phyloP scores from a whole-genome alignment of 768 basidiomycete species.

The Podaxis carcinomalis region DNA sequence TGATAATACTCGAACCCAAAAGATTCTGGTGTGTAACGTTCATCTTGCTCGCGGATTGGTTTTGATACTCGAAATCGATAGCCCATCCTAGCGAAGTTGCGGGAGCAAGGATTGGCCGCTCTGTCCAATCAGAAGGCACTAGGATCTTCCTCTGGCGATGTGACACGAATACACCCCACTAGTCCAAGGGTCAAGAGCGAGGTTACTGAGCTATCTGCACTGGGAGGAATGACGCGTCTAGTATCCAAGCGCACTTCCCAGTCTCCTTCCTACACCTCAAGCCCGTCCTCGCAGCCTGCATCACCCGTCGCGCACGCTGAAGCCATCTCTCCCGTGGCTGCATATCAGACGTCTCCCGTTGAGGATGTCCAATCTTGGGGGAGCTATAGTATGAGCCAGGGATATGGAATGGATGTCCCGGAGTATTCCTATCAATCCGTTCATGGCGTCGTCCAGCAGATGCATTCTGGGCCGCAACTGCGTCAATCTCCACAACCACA shows the following conservation, averaged over 20 bases:
- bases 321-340: slow-evolving; percentile 9
- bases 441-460: slow-evolving; percentile 6
- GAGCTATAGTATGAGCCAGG: slow-evolving; percentile 19
- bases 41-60: background rate
- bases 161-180: slow-evolving; percentile 27
- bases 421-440: slow-evolving; percentile 7
- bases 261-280: slow-evolving; percentile 41
- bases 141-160: slow-evolving; percentile 13
- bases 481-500: slow-evolving; percentile 10
- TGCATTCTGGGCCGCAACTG: slow-evolving; percentile 9
- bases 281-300: slow-evolving; percentile 41
- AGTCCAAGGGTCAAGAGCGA: slow-evolving; percentile 50
- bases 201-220: slow-evolving; percentile 54
- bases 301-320: slow-evolving; percentile 27
- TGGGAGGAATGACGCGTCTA: slow-evolving; percentile 62
- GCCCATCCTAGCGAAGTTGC: slow-evolving; percentile 60
- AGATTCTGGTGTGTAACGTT: slow-evolving; percentile 51
- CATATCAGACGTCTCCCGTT: slow-evolving; percentile 8
- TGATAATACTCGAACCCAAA: slow-evolving; percentile 47
- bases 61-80: slow-evolving; percentile 18
- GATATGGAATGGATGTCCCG: slow-evolving; percentile 18
- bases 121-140: slow-evolving; percentile 25
- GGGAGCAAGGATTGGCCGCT: slow-evolving; percentile 46
- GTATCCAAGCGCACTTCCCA: slow-evolving; percentile 47
- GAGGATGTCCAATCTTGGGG: slow-evolving; percentile 22